Base-by-base conservation (phyloP, 345 rosid species). In the Cardamine chenopodiifolia region DNA sequence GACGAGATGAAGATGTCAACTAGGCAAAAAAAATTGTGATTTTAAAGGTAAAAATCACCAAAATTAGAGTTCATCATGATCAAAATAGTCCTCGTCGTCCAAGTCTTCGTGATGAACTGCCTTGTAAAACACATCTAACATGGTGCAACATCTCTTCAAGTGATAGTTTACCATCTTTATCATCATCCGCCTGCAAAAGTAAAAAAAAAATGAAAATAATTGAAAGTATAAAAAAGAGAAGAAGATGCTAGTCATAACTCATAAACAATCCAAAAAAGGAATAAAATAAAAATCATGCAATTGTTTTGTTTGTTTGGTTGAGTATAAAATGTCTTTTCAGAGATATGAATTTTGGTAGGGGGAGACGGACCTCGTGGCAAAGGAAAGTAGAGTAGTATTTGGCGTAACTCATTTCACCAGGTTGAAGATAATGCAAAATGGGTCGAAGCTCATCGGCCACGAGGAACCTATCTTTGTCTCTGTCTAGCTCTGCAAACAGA, bases 341-440 rank as follows among this genome's bases (percentile, higher is more conserved):
- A 37, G 40, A 32, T 8, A 32, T 11, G 4, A 37, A 37, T 35
- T 35, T 44, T 44, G 48, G 48, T n/a, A 44, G 53, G 35, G 14
- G 13, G 28, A 58, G 47, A 67, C 71, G 63, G 9, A 90, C 97
- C 92, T 83, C 78, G 6, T 63, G 56, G 34, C 78, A 85, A 53
- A 88, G 80, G 81, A 83, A 86, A 42, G 72, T 75, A 14, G 87
- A 78, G 78, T 83, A 84, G 62, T 79, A 80, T 72, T 69, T 86
- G 45, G 92, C 88, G n/a, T 86, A 80, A 31, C 83, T 81, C 61
- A 86, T 9, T 45, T 91, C 89, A 66, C 92, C 92, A 6, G 92
- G 92, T 57, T 83, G 80, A 20, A 91, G 82, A 82, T 86, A 87
- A 55, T n/a, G 59, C 50, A 87, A 76, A 13, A 91, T 68, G 7